Percentiles rank a stretch among this genome's conserved stretches.
phyloP scores from a whole-genome alignment of 768 basidiomycete species.

The Suillus americanus region DNA sequence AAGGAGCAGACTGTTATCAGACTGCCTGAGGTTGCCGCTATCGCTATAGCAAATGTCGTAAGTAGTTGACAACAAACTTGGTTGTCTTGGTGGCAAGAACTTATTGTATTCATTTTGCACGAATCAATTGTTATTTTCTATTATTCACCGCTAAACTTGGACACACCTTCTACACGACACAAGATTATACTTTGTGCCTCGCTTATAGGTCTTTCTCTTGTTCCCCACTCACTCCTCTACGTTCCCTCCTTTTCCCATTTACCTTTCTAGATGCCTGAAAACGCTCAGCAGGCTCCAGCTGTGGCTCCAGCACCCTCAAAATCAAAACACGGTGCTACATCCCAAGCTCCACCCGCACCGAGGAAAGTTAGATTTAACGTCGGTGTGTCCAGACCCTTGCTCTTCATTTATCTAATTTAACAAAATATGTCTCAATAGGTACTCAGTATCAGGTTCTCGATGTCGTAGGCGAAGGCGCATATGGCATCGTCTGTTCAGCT shows the following conservation, averaged over 20 bases:
- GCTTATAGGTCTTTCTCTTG: slow-evolving; percentile 4
- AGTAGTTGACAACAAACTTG: slow-evolving; percentile 3
- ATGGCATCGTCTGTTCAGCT: slow-evolving; percentile 94
- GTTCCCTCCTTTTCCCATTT: background rate
- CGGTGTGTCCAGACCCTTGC: slow-evolving; percentile 41
- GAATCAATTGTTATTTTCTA: background rate
- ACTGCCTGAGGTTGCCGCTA: background rate
- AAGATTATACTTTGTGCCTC: slow-evolving; percentile 2
- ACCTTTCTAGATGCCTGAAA: slow-evolving; percentile 27
- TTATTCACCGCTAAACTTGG: background rate
- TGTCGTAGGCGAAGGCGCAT: slow-evolving; percentile 89
- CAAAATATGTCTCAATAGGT: slow-evolving; percentile 36
- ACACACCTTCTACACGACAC: background rate
- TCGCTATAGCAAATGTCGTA: background rate
- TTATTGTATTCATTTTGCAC: slow-evolving; percentile 3
- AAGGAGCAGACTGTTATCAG: background rate
- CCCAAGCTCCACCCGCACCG: slow-evolving; percentile 54
- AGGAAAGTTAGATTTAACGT: slow-evolving; percentile 90
- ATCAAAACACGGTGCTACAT: slow-evolving; percentile 45
- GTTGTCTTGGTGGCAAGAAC: slow-evolving; percentile 4
- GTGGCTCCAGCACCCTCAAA: slow-evolving; percentile 26
- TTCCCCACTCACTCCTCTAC: background rate
- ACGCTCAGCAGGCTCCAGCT: slow-evolving; percentile 14
- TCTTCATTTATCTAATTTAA: background rate
- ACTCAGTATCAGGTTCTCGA: slow-evolving; percentile 83